Percentiles rank a stretch among this genome's conserved stretches.
Conservation (phyloP, 2,329 filamentous ascomycete genomes). For the Diaporthe vexans region DNA sequence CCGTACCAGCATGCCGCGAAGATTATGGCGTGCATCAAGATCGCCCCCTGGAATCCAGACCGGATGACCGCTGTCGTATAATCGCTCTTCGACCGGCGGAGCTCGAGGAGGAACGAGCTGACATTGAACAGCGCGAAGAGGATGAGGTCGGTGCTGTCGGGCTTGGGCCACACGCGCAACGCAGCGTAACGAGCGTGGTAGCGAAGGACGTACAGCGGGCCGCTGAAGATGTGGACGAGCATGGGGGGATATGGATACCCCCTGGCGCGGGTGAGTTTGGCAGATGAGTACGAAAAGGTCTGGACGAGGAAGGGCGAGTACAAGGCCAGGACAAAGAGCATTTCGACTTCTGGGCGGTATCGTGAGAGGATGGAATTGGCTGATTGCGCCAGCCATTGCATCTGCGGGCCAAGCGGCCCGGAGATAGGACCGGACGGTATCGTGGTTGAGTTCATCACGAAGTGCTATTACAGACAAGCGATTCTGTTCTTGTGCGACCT, state of each 20-base stretch:
- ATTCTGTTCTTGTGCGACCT: too few relatives aligned
- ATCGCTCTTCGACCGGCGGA: neutral
- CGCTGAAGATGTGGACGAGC: conserved; percentile 25
- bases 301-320: conserved; percentile 28
- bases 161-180: conserved; percentile 31
- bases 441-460: conserved; percentile 25
- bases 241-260: conserved; percentile 19
- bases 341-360: conserved; percentile 36
- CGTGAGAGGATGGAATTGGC: neutral
- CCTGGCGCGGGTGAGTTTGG: conserved; percentile 31
- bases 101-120: conserved; percentile 20
- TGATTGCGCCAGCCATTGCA: conserved; percentile 12
- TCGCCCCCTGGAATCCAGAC: conserved; percentile 24
- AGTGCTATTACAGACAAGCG: neutral
- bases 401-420: neutral
- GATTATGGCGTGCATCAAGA: conserved; percentile 7
- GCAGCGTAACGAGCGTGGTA: conserved; percentile 36
- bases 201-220: conserved; percentile 5
- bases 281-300: conserved; percentile 11
- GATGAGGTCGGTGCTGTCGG: conserved; percentile 26
- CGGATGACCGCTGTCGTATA: neutral
- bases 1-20: conserved; percentile 35
- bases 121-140: conserved; percentile 32
- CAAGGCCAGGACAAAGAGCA: conserved; percentile 30
- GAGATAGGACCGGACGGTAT: neutral